Percentiles rank a stretch among this genome's conserved stretches.
Evolutionary conservation across 192 early-diverging fungal species (phyloP).

Genomic region (Backusella mclennaniae): DNA sequence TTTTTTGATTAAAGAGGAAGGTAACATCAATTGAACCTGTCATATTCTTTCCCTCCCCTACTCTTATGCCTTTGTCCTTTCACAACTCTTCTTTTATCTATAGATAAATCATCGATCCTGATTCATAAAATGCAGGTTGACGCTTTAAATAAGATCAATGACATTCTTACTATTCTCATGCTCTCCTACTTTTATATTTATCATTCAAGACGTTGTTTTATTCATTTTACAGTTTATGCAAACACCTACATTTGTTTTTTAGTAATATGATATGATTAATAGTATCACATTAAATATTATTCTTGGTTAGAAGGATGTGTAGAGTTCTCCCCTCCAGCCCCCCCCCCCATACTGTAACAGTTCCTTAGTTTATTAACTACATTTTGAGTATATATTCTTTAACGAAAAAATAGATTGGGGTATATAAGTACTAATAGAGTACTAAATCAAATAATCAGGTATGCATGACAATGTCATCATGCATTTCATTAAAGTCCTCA

Average conservation of each 20-base stretch:
- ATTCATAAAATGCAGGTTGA: too few relatives aligned
- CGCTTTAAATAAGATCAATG: too few relatives aligned
- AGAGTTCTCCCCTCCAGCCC: neutral
- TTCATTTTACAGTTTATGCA: neutral
- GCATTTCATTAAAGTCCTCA: neutral
- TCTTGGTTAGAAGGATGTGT: neutral
- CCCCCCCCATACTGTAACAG: neutral
- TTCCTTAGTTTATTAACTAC: neutral
- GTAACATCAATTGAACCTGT: neutral
- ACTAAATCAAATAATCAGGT: too few relatives aligned
- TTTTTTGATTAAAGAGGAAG: conserved; percentile 6
- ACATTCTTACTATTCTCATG: too few relatives aligned
- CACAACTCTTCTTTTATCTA: neutral
- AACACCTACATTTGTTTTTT: neutral
- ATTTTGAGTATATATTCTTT: neutral
- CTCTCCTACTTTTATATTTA: neutral
- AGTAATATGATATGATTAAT: neutral
- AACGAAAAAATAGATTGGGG: too few relatives aligned
- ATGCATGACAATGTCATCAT: neutral
- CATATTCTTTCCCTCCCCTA: neutral
- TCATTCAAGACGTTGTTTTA: neutral
- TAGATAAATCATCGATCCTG: too few relatives aligned
- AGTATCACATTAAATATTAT: neutral
- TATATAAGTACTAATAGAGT: too few relatives aligned
- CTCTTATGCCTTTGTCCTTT: neutral